Percentiles rank a stretch among this genome's conserved stretches.
Evolutionary conservation across 495 filamentous ascomycete genomes (phyloP).

Genomic region (Lichina pygmaea): DNA sequence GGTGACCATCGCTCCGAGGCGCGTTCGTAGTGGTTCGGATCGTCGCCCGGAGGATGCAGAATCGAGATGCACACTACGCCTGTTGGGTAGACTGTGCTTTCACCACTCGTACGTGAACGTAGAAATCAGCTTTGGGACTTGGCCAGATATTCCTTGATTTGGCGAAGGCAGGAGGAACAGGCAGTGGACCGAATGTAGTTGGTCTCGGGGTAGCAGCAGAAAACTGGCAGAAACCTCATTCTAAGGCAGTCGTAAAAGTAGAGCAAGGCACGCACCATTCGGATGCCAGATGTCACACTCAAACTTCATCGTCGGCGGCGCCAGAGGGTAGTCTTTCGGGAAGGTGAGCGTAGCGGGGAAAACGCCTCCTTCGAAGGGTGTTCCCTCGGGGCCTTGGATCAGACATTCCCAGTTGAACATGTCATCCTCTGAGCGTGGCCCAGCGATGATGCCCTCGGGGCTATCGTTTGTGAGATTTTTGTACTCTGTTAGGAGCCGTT

Average conservation of each 20-base stretch:
- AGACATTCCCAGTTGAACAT: slow-evolving; percentile 91
- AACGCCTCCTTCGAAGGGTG: slow-evolving; percentile 82
- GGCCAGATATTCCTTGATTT: neutral
- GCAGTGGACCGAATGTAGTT: neutral
- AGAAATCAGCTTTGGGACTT: neutral
- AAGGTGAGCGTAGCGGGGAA: slow-evolving; percentile 90
- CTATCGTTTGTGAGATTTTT: slow-evolving; percentile 57
- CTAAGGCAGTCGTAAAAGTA: no score
- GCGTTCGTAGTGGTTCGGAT: slow-evolving; percentile 96
- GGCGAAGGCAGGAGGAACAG: no score
- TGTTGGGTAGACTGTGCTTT: slow-evolving; percentile 51
- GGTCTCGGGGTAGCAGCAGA: neutral
- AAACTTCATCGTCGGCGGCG: slow-evolving; percentile 87
- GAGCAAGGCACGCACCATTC: slow-evolving; percentile 33
- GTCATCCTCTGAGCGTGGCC: slow-evolving; percentile 82
- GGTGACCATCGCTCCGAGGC: slow-evolving; percentile 88
- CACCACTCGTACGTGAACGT: neutral
- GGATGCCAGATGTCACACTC: slow-evolving; percentile 83
- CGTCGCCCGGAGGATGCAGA: slow-evolving; percentile 91
- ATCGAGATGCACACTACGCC: slow-evolving; percentile 94
- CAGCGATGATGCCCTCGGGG: slow-evolving; percentile 83
- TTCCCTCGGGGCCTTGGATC: slow-evolving; percentile 84
- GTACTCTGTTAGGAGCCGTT: slow-evolving; percentile 95
- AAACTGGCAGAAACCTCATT: neutral
- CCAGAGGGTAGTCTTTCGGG: slow-evolving; percentile 83